Evolutionary conservation across 1,139 yeast species (phyloP).

Genomic region (Lodderomyces theae): DNA sequence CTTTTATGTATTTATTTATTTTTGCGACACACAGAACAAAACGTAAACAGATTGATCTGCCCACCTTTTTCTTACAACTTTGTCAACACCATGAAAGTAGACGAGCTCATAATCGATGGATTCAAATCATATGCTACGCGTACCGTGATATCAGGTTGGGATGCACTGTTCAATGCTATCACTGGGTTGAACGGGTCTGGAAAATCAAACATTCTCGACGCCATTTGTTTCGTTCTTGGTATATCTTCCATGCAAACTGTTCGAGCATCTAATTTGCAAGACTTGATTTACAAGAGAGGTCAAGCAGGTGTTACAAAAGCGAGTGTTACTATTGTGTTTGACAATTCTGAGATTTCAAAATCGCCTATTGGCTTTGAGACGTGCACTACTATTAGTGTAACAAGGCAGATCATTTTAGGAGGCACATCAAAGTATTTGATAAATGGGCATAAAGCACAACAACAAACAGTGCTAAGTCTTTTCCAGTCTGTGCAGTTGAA

Average conservation of each 20-base stretch:
- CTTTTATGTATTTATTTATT: too few relatives aligned
- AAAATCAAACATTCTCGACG: slow-evolving; percentile 90
- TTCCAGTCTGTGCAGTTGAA: slow-evolving; percentile 95
- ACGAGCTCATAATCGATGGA: slow-evolving; percentile 94
- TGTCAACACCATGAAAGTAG: slow-evolving; percentile 69
- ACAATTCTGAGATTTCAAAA: slow-evolving; percentile 69
- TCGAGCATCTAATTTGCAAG: slow-evolving; percentile 90
- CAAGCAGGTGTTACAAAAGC: slow-evolving; percentile 99
- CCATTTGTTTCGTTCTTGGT: slow-evolving; percentile 97
- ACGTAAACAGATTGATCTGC: background rate
- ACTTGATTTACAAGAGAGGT: slow-evolving; percentile 91
- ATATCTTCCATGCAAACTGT: slow-evolving; percentile 92
- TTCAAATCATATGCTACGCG: slow-evolving; percentile 97
- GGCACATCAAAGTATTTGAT: slow-evolving; percentile 90
- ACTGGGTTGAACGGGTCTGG: slow-evolving; percentile 98
- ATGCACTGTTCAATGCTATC: slow-evolving; percentile 92
- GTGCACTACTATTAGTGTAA: slow-evolving; percentile 78
- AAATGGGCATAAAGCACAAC: slow-evolving; percentile 96
- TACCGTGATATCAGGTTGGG: slow-evolving; percentile 95
- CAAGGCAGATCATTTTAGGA: slow-evolving; percentile 87
- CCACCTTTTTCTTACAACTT: background rate
- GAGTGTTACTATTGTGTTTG: slow-evolving; percentile 92
- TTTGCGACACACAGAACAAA: too few relatives aligned
- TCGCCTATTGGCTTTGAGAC: slow-evolving; percentile 90
- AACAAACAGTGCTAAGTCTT: slow-evolving; percentile 82